Conservation (phyloP, 2,329 filamentous ascomycete species). For the Colletotrichum endophyticum region DNA sequence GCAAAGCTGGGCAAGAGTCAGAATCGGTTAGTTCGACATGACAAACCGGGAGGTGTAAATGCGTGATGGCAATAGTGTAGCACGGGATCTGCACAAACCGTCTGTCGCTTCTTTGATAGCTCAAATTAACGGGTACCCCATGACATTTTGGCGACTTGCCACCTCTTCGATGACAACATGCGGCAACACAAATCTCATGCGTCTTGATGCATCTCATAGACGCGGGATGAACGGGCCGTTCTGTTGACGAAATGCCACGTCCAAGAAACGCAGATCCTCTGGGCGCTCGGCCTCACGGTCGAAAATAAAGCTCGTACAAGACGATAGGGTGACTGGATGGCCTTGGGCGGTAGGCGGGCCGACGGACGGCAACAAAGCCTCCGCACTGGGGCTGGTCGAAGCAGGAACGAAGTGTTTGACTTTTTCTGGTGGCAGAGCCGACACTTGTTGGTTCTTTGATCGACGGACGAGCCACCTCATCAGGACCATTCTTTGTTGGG, state of each 20-base stretch:
- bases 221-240: not conserved
- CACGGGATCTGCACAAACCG: not conserved
- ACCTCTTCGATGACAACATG: not conserved
- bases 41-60: not conserved
- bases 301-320: not conserved
- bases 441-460: not conserved
- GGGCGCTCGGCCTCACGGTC: not conserved
- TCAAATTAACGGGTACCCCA: not conserved
- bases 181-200: not conserved
- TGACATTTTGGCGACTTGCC: not conserved
- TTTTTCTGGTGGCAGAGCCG: not conserved
- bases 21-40: not conserved
- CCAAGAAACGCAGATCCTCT: not conserved
- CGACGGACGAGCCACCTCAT: not conserved
- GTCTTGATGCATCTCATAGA: not conserved
- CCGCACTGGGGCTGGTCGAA: not conserved
- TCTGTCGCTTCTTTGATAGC: not conserved
- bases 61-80: conserved; percentile 5
- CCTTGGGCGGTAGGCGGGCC: not conserved
- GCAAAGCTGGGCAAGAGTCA: not conserved
- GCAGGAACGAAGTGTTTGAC: not conserved
- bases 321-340: not conserved
- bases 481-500: not conserved
- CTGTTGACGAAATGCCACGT: not conserved
- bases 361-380: not conserved